phyloP scores from a whole-genome alignment of 352 stramenopile genomes.

The Phytophthora citricola region DNA sequence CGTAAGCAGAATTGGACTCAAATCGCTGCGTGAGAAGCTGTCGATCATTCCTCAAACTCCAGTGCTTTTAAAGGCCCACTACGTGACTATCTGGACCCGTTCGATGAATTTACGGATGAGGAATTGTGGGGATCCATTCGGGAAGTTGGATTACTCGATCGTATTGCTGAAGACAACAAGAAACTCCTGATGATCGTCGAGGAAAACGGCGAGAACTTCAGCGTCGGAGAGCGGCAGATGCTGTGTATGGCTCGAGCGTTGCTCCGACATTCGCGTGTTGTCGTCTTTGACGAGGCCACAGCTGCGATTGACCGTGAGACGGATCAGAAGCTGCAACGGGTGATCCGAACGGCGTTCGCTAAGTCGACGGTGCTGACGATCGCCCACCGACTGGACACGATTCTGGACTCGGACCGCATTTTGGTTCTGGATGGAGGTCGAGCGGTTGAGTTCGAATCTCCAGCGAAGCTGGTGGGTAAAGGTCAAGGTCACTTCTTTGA shows the following conservation, averaged over 20 bases:
- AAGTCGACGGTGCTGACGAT: constrained; percentile 95
- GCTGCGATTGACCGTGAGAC: constrained; percentile 85
- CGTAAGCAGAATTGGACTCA: constrained; percentile 72
- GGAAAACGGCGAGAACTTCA: constrained; percentile 95
- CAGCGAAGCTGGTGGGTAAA: constrained; percentile 59
- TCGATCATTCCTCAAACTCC: constrained; percentile 94
- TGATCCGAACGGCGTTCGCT: constrained; percentile 87
- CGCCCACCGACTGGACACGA: constrained; percentile 91
- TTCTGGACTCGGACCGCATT: constrained; percentile 85
- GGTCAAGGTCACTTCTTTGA: constrained; percentile 58
- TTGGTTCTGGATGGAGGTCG: constrained; percentile 73
- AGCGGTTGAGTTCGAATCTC: constrained; percentile 84
- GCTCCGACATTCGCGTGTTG: constrained; percentile 70
- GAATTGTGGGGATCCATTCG: constrained; percentile 54
- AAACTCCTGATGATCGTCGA: constrained; percentile 85
- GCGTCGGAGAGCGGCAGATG: constrained; percentile 93
- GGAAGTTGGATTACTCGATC: constrained; percentile 64
- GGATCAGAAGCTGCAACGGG: constrained; percentile 56
- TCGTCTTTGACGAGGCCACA: constrained; percentile 85
- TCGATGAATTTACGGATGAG: constrained; percentile 77
- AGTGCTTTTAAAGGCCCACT: constrained; percentile 92
- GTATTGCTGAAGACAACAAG: constrained; percentile 43
- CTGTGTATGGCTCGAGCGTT: constrained; percentile 93
- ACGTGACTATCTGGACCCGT: constrained; percentile 92
- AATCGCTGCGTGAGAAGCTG: constrained; percentile 68